Base-by-base conservation (phyloP, 2,329 filamentous ascomycete species). In the Trichoderma endophyticum region DNA sequence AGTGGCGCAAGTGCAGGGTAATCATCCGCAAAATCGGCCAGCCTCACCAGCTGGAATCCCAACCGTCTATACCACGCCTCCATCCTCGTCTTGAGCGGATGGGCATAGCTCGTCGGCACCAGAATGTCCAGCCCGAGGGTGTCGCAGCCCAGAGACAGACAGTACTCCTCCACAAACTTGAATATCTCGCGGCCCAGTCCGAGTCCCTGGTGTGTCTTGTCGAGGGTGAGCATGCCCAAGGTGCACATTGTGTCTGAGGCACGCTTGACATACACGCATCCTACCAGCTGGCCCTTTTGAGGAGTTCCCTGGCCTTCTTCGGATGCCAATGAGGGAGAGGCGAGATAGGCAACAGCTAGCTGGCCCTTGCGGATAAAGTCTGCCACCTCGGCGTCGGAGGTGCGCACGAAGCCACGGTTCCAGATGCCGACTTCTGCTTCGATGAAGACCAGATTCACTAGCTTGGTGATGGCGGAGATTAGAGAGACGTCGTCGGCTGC, bases 71-170 rank as follows among this genome's bases (percentile, higher is more conserved):
- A 80, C 79, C 79, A 80, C 0, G 71, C 74, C 61, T 77, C 61
- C 72, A 78, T 70, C 28, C 77, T 76, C 3, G 73, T 72, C 51
- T 81, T 81, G 1, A 75, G 72, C 0, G 75, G 73, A 64, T 81
- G 77, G 28, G 70, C 74, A 24, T 77, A 79, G 1, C 71, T 76
- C 26, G 72, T 76, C 1, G 79, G 79, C 1, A 78, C 72, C 6
- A 81, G 73, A 15, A 80, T 59, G 56, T 80, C 79, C 0, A 80
- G 73, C 18, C 78, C 78, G 76, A 80, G 78, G 1, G 67, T 71
- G 11, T 73, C 75, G 63, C 78, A 80, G 6, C 79, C 78, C 1
- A 73, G 66, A 2, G 73, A 34, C 15, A 76, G 74, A 11, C 77
- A 79, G 28, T 79, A 74, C 0, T 75, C 70, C 64, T 80, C 78